These are phyloP conservation scores for Bretziella fagacearum DNA, from an alignment of 2,329 filamentous ascomycete genomes.

Conservation along the genomic window DNA sequence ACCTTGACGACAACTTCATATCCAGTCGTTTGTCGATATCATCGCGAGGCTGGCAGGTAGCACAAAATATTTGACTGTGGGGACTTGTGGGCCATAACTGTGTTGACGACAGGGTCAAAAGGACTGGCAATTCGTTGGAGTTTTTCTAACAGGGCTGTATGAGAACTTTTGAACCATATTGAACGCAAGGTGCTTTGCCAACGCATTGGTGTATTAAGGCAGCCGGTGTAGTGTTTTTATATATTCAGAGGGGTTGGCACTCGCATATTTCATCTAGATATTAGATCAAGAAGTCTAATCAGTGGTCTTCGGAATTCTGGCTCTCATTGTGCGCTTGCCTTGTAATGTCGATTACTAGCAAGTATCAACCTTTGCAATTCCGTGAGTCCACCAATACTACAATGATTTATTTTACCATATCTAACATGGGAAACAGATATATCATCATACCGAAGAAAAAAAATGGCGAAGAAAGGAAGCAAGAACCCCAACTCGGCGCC, in stretches of 20 bases:
- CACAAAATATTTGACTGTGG: background rate
- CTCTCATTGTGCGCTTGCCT: background rate
- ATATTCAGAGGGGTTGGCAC: too few species aligned
- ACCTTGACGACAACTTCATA: background rate
- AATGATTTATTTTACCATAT: too few species aligned
- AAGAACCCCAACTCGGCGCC: constrained; percentile 6
- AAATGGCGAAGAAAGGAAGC: constrained; percentile 12
- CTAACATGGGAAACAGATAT: too few species aligned
- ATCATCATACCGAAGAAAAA: background rate
- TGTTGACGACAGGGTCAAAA: background rate
- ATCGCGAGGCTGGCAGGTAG: constrained; percentile 5
- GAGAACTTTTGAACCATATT: constrained; percentile 6
- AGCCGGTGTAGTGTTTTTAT: too few species aligned
- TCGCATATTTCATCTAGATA: too few species aligned
- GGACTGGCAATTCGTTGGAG: background rate
- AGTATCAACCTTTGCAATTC: background rate
- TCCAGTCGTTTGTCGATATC: background rate
- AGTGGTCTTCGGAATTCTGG: background rate
- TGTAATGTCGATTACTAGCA: background rate
- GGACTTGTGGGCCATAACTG: background rate
- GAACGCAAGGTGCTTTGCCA: background rate
- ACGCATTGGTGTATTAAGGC: too few species aligned
- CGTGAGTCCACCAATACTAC: too few species aligned
- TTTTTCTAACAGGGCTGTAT: background rate
- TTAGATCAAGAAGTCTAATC: too few species aligned